phyloP scores from a whole-genome alignment of 1,284 basidiomycete genomes.

The Somion occarium region DNA sequence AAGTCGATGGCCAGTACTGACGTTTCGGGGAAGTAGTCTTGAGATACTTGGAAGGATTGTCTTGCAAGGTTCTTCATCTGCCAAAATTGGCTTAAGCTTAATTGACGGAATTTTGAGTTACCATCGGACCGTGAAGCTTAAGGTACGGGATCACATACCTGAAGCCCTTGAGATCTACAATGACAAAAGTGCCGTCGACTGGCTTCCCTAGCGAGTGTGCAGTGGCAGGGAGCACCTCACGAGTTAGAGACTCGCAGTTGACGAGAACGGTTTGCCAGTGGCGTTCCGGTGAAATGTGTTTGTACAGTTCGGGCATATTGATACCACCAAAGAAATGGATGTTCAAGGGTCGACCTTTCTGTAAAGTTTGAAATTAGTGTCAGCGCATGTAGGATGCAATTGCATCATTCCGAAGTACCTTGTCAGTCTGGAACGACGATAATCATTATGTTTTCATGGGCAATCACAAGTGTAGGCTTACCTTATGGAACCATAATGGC shows the following conservation, averaged over 20 bases:
- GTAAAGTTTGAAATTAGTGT: constrained; percentile 10
- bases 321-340: constrained; percentile 58
- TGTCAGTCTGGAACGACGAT: constrained; percentile 63
- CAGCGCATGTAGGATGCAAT: neutral
- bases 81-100: constrained; percentile 65
- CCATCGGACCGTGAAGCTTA: neutral
- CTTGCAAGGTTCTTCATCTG: constrained; percentile 60
- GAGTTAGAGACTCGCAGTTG: constrained; percentile 53
- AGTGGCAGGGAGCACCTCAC: constrained; percentile 66
- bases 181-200: constrained; percentile 52
- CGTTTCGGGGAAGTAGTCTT: constrained; percentile 76
- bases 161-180: constrained; percentile 66
- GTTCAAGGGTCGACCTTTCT: constrained; percentile 68
- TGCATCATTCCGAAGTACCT: constrained; percentile 32
- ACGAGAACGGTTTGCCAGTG: constrained; percentile 63
- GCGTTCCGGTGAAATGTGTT: constrained; percentile 51
- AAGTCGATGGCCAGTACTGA: constrained; percentile 28
- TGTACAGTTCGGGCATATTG: constrained; percentile 57
- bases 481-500: constrained; percentile 75
- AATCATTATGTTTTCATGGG: too few species aligned
- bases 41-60: constrained; percentile 63
- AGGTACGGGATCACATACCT: constrained; percentile 35
- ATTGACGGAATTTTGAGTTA: neutral
- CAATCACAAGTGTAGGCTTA: too few species aligned
- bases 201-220: constrained; percentile 43